Percentiles rank a stretch among this genome's conserved stretches.
Conservation (phyloP, 2,329 filamentous ascomycete species). For the Epichloe hybrida region DNA sequence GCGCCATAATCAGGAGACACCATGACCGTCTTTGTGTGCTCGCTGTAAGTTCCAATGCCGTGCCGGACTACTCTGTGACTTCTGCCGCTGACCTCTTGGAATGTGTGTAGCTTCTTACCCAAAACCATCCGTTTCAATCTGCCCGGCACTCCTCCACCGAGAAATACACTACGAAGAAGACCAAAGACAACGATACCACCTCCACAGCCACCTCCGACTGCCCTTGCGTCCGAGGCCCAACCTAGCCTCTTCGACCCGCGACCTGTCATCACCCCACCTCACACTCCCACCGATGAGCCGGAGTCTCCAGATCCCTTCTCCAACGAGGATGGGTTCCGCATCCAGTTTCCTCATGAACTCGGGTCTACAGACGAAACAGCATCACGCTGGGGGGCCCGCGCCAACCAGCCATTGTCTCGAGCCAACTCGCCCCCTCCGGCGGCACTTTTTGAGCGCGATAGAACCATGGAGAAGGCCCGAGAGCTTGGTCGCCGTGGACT, state of each 20-base stretch:
- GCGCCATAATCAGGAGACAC: conserved; percentile 9
- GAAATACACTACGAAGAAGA: conserved; percentile 17
- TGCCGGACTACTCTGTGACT: neutral
- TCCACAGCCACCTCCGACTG: conserved; percentile 11
- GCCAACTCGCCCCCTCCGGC: conserved; percentile 62
- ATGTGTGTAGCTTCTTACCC: conserved; percentile 59
- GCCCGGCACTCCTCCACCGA: conserved; percentile 35
- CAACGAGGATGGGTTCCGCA: conserved; percentile 44
- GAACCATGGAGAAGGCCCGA: conserved; percentile 42
- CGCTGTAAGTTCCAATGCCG: conserved; percentile 19
- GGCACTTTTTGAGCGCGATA: conserved; percentile 57
- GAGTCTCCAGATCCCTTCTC: conserved; percentile 35
- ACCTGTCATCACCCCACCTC: conserved; percentile 38
- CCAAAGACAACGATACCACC: conserved; percentile 15
- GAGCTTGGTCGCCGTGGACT: conserved; percentile 44
- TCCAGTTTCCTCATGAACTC: conserved; percentile 40
- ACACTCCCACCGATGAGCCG: conserved; percentile 38
- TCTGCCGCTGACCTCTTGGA: neutral
- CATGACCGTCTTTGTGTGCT: conserved; percentile 29
- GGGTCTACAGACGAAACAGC: conserved; percentile 59
- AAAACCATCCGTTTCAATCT: conserved; percentile 83
- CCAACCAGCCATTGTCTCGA: conserved; percentile 67
- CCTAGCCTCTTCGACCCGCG: conserved; percentile 40
- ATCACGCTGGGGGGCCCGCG: conserved; percentile 60
- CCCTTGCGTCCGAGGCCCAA: conserved; percentile 22